Percentiles rank a stretch among this genome's conserved stretches.
phyloP scores from a whole-genome alignment of 2,329 filamentous ascomycete genomes.

The Paraconiothyrium sp. region DNA sequence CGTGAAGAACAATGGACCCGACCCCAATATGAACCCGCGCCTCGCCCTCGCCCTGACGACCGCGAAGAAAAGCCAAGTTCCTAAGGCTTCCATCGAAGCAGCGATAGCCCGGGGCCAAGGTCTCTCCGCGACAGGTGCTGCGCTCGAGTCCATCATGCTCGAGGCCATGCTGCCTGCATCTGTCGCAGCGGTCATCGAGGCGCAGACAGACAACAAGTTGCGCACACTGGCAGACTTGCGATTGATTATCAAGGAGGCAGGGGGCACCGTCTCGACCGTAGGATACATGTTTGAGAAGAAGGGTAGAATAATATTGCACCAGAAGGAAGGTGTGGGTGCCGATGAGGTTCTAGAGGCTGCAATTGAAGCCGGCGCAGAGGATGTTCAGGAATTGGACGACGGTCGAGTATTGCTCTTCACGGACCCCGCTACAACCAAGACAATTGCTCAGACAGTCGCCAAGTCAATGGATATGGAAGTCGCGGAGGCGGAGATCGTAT shows the following conservation, averaged over 20 bases:
- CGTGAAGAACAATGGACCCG: slow-evolving; percentile 79
- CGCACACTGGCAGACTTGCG: slow-evolving; percentile 79
- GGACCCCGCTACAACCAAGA: slow-evolving; percentile 70
- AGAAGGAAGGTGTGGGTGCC: slow-evolving; percentile 63
- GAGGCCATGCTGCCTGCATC: slow-evolving; percentile 82
- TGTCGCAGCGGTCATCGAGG: slow-evolving; percentile 81
- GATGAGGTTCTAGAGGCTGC: slow-evolving; percentile 82
- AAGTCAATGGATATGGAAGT: slow-evolving; percentile 72
- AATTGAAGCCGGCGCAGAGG: slow-evolving; percentile 83
- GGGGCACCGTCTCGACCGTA: slow-evolving; percentile 76
- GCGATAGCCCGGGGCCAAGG: slow-evolving; percentile 92
- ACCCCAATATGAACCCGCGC: slow-evolving; percentile 77
- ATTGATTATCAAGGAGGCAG: slow-evolving; percentile 73
- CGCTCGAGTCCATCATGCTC: slow-evolving; percentile 79
- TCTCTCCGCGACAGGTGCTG: slow-evolving; percentile 75
- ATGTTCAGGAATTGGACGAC: slow-evolving; percentile 72
- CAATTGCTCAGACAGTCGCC: slow-evolving; percentile 71
- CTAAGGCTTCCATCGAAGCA: slow-evolving; percentile 83
- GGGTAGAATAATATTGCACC: slow-evolving; percentile 76
- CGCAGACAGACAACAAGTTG: slow-evolving; percentile 82
- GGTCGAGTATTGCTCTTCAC: slow-evolving; percentile 77
- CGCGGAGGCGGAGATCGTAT: slow-evolving; percentile 81
- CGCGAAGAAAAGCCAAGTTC: slow-evolving; percentile 87
- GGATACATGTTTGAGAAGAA: slow-evolving; percentile 86
- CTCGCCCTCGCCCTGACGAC: slow-evolving; percentile 76